phyloP scores from a whole-genome alignment of 352 stramenopile genomes.

The Globisporangium recalcitrans region DNA sequence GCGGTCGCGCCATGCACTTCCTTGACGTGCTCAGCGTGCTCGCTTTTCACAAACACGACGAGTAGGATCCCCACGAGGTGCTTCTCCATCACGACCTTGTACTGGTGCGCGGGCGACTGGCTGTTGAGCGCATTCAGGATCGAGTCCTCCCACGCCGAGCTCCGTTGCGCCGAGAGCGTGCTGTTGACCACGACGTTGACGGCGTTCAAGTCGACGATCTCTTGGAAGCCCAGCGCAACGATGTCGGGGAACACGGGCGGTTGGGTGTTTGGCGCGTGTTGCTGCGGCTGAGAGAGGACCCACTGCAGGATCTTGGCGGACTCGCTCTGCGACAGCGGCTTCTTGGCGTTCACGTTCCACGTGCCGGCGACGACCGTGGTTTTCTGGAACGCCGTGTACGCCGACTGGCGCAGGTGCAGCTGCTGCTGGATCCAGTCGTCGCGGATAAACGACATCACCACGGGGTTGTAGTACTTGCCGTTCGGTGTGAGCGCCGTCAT shows the following conservation, averaged over 20 bases:
- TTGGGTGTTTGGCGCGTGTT: not conserved
- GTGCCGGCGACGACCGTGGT: constrained; percentile 83
- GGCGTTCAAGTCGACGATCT: constrained; percentile 99
- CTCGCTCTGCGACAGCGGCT: constrained; percentile 72
- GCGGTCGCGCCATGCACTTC: constrained; percentile 90
- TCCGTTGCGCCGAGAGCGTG: constrained; percentile 87
- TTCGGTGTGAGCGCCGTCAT: constrained; percentile 24
- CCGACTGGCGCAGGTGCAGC: constrained; percentile 43
- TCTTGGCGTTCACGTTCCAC: constrained; percentile 99
- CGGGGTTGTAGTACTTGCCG: constrained; percentile 73
- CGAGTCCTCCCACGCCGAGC: constrained; percentile 86
- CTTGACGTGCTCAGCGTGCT: constrained; percentile 71
- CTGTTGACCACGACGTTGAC: constrained; percentile 98
- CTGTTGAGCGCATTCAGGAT: constrained; percentile 90
- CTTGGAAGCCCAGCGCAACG: constrained; percentile 90
- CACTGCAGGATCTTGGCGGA: constrained; percentile 60
- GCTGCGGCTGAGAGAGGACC: constrained; percentile 25
- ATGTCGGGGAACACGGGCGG: constrained; percentile 38
- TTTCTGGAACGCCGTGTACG: constrained; percentile 64
- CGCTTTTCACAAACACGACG: constrained; percentile 92
- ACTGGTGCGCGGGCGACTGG: constrained; percentile 27
- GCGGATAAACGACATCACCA: constrained; percentile 81
- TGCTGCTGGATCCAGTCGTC: constrained; percentile 88
- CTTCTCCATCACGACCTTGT: constrained; percentile 82
- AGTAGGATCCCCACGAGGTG: constrained; percentile 97